Conservation (phyloP, 164 flowering plant genomes). For the Saururus chinensis region DNA sequence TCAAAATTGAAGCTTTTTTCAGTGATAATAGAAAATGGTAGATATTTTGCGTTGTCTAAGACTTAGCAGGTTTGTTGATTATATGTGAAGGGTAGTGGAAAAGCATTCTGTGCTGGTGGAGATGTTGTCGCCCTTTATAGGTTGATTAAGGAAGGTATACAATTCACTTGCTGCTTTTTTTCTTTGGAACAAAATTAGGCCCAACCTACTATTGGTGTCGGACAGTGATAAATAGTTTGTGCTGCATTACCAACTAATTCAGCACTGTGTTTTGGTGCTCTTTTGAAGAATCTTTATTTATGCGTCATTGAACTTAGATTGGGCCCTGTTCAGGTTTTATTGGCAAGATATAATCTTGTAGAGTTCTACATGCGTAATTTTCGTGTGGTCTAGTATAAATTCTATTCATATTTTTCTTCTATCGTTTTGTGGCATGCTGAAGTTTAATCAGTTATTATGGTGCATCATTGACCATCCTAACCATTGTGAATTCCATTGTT, state of each 20-base stretch:
- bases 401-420: neutral
- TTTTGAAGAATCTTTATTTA: too few relatives aligned
- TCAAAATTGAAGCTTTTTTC: neutral
- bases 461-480: neutral
- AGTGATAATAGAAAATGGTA: neutral
- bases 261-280: too few relatives aligned
- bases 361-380: too few relatives aligned
- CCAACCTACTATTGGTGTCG: too few relatives aligned
- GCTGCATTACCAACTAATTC: too few relatives aligned
- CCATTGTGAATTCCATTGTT: neutral
- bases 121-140: conserved; percentile 53
- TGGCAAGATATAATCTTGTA: too few relatives aligned
- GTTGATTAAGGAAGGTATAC: conserved; percentile 46
- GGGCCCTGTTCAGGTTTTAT: too few relatives aligned
- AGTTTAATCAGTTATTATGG: neutral
- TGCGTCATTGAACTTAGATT: too few relatives aligned
- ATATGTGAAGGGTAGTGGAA: conserved; percentile 62
- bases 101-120: conserved; percentile 76
- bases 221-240: too few relatives aligned
- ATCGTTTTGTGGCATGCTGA: neutral
- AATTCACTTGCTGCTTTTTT: too few relatives aligned
- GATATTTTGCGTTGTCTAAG: neutral
- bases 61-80: conserved; percentile 17
- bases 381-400: too few relatives aligned
- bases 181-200: too few relatives aligned